These are phyloP conservation scores for Lipomyces sp. DNA, from an alignment of 805 yeast species.

Conservation along the genomic window DNA sequence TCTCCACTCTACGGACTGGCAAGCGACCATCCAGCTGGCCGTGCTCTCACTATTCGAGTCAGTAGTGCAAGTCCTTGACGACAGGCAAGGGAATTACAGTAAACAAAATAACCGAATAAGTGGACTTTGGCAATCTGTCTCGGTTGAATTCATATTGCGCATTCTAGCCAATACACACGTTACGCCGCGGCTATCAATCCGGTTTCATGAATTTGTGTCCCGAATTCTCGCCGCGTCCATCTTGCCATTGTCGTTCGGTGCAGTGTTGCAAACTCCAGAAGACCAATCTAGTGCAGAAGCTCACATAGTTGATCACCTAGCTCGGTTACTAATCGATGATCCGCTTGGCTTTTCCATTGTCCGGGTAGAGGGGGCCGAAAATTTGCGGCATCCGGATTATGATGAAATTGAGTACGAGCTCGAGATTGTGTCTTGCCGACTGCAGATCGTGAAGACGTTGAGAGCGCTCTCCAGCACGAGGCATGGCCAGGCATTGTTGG, in stretches of 20 bases:
- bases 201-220: background rate
- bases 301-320: background rate
- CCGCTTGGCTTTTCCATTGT: background rate
- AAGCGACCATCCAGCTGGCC: background rate
- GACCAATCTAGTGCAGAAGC: slow-evolving; percentile 3
- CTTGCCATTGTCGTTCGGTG: slow-evolving; percentile 3
- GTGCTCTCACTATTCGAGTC: slow-evolving; percentile 7
- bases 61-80: background rate
- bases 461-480: background rate
- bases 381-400: slow-evolving; percentile 5
- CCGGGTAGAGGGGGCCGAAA: background rate
- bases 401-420: slow-evolving; percentile 7
- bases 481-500: slow-evolving; percentile 14
- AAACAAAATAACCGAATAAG: background rate
- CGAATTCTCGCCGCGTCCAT: background rate
- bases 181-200: slow-evolving; percentile 4
- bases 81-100: background rate
- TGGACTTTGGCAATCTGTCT: slow-evolving; percentile 24
- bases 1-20: slow-evolving; percentile 7
- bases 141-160: slow-evolving; percentile 17
- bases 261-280: slow-evolving; percentile 4
- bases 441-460: slow-evolving; percentile 2
- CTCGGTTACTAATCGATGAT: slow-evolving; percentile 6
- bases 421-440: background rate
- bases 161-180: slow-evolving; percentile 12